These are phyloP conservation scores for Sclerospora graminicola DNA, from an alignment of 352 stramenopile species.

Conservation along the genomic window DNA sequence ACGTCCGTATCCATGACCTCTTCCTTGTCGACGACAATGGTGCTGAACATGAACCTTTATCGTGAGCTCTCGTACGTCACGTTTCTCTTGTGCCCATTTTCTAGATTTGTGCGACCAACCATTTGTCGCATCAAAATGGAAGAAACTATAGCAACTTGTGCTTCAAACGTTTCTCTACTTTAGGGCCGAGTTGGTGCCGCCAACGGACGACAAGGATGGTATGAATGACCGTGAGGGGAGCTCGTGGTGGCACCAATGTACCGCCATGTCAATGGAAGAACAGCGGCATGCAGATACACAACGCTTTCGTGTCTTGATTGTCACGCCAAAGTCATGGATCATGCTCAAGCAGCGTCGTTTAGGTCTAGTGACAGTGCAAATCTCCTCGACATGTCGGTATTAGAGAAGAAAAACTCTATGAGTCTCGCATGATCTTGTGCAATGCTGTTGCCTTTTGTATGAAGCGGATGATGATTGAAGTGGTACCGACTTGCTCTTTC, in stretches of 20 bases:
- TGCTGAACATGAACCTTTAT: slow-evolving; percentile 43
- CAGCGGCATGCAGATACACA: slow-evolving; percentile 35
- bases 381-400: no score
- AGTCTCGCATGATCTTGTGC: slow-evolving; percentile 70
- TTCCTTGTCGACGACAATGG: slow-evolving; percentile 30
- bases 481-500: no score
- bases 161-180: no score
- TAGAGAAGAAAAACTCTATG: slow-evolving; percentile 78
- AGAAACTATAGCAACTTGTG: slow-evolving; percentile 62
- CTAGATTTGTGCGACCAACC: slow-evolving; percentile 53
- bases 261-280: no score
- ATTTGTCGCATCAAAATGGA: slow-evolving; percentile 51
- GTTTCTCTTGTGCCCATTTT: slow-evolving; percentile 75
- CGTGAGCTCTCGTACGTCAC: slow-evolving; percentile 67
- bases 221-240: slow-evolving; percentile 16
- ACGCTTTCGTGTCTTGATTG: slow-evolving; percentile 28
- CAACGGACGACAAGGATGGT: no score
- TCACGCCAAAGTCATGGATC: no score
- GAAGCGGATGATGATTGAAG: no score
- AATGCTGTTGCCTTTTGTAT: slow-evolving; percentile 72
- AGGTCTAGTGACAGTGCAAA: no score
- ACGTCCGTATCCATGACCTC: slow-evolving; percentile 23
- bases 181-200: no score
- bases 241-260: slow-evolving; percentile 46
- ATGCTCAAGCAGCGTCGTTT: no score